Evolutionary conservation across 1,139 yeast species (phyloP).

Genomic region (Komagataea norvegica): DNA sequence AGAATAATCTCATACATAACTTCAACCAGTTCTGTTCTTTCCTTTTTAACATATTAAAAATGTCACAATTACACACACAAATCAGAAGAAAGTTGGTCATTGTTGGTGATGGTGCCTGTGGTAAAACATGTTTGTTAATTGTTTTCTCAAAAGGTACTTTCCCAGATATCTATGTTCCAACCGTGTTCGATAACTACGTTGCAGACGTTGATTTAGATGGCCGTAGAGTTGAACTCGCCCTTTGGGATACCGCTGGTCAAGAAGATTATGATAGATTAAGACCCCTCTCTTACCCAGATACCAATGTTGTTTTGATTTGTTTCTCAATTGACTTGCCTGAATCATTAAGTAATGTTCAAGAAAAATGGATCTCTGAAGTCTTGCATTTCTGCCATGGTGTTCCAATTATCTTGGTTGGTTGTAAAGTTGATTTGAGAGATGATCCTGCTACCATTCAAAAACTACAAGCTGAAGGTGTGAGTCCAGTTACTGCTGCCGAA

Average conservation of each 20-base stretch:
- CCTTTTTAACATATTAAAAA: constrained; percentile 6
- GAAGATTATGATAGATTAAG: constrained; percentile 95
- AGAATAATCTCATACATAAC: neutral
- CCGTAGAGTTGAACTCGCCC: constrained; percentile 86
- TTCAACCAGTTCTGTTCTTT: constrained; percentile 1
- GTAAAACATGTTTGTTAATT: constrained; percentile 76
- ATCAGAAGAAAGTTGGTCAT: constrained; percentile 76
- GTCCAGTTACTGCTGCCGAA: constrained; percentile 72
- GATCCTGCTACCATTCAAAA: constrained; percentile 74
- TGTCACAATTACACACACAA: constrained; percentile 42
- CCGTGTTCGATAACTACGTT: constrained; percentile 92
- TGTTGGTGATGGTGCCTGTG: constrained; percentile 88
- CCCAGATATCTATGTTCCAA: constrained; percentile 94
- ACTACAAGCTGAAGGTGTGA: constrained; percentile 68
- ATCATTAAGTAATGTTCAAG: constrained; percentile 88
- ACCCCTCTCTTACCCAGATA: constrained; percentile 90
- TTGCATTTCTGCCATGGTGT: constrained; percentile 93
- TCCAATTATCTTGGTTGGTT: constrained; percentile 89
- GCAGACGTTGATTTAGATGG: constrained; percentile 94
- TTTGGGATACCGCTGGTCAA: constrained; percentile 99
- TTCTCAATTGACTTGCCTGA: constrained; percentile 91
- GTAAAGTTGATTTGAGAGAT: constrained; percentile 85
- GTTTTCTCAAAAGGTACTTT: constrained; percentile 93
- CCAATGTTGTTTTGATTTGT: constrained; percentile 87
- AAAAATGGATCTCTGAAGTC: constrained; percentile 93